Conservation (phyloP, 225 moss, liverwort and hornwort genomes). For the Sphagnum tenellum region DNA sequence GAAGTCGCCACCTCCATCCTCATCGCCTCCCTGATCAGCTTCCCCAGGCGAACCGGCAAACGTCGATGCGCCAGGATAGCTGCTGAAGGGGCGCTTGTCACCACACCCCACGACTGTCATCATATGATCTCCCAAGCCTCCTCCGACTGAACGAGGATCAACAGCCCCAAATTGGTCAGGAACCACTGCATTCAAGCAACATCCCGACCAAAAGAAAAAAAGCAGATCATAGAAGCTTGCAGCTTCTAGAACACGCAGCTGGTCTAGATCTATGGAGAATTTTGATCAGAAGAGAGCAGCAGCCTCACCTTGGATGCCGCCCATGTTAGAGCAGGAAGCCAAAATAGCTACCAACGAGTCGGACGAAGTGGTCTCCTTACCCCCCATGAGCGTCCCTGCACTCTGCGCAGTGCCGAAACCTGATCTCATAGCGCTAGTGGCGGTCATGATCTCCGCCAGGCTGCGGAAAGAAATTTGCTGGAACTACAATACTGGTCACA, state of each 20-base stretch:
- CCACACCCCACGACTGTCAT: slow-evolving; percentile 49
- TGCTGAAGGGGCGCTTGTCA: slow-evolving; percentile 61
- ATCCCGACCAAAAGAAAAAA: too few relatives aligned
- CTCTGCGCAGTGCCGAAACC: too few relatives aligned
- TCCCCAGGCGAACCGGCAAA: slow-evolving; percentile 63
- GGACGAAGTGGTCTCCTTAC: slow-evolving; percentile 56
- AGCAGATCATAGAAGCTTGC: too few relatives aligned
- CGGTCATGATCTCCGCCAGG: too few relatives aligned
- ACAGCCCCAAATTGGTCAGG: slow-evolving; percentile 2
- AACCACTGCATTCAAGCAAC: not conserved
- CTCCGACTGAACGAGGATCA: slow-evolving; percentile 28
- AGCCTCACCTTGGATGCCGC: slow-evolving; percentile 42
- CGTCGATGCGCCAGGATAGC: slow-evolving; percentile 8
- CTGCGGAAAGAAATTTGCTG: too few relatives aligned
- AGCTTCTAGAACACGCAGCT: not conserved
- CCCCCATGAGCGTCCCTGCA: slow-evolving; percentile 59
- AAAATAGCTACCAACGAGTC: slow-evolving; percentile 91
- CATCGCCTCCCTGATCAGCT: slow-evolving; percentile 29
- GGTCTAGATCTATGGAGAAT: too few relatives aligned
- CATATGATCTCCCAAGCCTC: slow-evolving; percentile 48
- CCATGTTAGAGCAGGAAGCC: slow-evolving; percentile 60
- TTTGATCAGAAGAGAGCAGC: not conserved
- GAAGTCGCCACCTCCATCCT: slow-evolving; percentile 48
- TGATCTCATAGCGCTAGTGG: too few relatives aligned
- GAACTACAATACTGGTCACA: too few relatives aligned